Evolutionary conservation across 306 rosid genomes (phyloP).

Genomic region (Prunus campanulata): DNA sequence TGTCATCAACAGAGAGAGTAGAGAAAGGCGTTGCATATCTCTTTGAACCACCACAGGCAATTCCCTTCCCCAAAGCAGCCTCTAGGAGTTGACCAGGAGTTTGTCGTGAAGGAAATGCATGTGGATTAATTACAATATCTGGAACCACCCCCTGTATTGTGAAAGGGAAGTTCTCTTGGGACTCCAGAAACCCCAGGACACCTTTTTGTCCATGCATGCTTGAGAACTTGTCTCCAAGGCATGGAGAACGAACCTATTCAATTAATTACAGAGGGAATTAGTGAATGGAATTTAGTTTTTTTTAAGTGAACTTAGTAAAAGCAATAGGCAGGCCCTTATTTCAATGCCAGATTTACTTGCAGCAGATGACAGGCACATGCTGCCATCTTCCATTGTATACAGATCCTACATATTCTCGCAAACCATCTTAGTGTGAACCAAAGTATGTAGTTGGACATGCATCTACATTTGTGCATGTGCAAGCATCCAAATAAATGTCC

Average conservation of each 20-base stretch:
- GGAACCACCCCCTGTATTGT: constrained; percentile 93
- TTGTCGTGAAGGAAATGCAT: constrained; percentile 96
- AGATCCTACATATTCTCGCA: background rate
- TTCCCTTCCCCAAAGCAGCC: constrained; percentile 95
- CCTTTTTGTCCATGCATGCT: constrained; percentile 99
- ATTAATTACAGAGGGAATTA: constrained; percentile 7
- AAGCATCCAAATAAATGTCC: background rate
- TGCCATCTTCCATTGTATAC: background rate
- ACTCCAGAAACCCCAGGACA: constrained; percentile 88
- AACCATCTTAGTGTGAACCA: background rate
- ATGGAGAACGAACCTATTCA: constrained; percentile 84
- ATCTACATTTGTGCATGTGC: background rate
- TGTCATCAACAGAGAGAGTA: constrained; percentile 72
- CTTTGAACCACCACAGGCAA: constrained; percentile 65
- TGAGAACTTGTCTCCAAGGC: constrained; percentile 96
- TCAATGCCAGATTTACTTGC: background rate
- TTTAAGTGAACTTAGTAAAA: background rate
- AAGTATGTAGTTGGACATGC: background rate
- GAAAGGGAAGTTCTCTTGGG: constrained; percentile 92
- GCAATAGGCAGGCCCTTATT: constrained; percentile 4
- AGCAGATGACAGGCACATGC: background rate
- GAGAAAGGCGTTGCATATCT: constrained; percentile 88
- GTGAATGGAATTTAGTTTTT: background rate
- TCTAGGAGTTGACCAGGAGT: constrained; percentile 98
- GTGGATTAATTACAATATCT: constrained; percentile 93